A percentile compares a stretch with the other conserved stretches of the same genome.
phyloP scores from a whole-genome alignment of 2,329 filamentous ascomycete genomes.

The Shiraia bambusicola region DNA sequence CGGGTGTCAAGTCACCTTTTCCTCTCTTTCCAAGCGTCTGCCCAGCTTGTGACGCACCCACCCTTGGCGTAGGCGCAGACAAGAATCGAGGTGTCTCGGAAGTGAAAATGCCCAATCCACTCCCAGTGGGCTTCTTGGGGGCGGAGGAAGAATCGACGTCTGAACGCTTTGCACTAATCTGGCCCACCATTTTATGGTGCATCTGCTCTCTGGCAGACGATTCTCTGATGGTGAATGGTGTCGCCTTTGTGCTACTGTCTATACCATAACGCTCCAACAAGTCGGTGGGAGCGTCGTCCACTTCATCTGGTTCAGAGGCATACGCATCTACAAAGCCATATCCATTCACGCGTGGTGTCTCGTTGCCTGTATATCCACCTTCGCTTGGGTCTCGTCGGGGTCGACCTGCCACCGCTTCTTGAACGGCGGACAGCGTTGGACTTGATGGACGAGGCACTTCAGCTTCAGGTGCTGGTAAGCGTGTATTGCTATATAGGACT shows the following conservation, averaged over 20 bases:
- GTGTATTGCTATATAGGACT: constrained; percentile 80
- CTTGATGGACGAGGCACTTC: constrained; percentile 62
- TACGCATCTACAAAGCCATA: constrained; percentile 95
- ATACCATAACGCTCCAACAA: constrained; percentile 50
- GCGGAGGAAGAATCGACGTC: not conserved
- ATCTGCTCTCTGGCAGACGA: constrained; percentile 76
- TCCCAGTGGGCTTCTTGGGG: constrained; percentile 6
- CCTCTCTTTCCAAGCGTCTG: constrained; percentile 46
- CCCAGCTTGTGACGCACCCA: constrained; percentile 56
- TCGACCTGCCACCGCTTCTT: constrained; percentile 77
- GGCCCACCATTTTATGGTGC: constrained; percentile 67
- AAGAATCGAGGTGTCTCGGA: constrained; percentile 62
- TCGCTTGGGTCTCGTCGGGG: constrained; percentile 65
- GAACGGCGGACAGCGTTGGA: constrained; percentile 78
- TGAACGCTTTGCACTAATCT: constrained; percentile 20
- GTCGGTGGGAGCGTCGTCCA: constrained; percentile 42
- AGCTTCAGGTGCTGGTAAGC: constrained; percentile 59
- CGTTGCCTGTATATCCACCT: constrained; percentile 62
- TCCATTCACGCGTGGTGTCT: constrained; percentile 88
- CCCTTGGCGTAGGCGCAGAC: constrained; percentile 73
- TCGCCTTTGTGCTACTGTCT: constrained; percentile 12
- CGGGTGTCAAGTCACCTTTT: constrained; percentile 67
- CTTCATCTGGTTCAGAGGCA: constrained; percentile 66
- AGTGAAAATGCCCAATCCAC: constrained; percentile 31
- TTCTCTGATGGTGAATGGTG: constrained; percentile 72